Percentiles rank a stretch among this genome's conserved stretches.
Evolutionary conservation across 495 filamentous ascomycete genomes (phyloP).

Genomic region (Penicillium robsamsonii): DNA sequence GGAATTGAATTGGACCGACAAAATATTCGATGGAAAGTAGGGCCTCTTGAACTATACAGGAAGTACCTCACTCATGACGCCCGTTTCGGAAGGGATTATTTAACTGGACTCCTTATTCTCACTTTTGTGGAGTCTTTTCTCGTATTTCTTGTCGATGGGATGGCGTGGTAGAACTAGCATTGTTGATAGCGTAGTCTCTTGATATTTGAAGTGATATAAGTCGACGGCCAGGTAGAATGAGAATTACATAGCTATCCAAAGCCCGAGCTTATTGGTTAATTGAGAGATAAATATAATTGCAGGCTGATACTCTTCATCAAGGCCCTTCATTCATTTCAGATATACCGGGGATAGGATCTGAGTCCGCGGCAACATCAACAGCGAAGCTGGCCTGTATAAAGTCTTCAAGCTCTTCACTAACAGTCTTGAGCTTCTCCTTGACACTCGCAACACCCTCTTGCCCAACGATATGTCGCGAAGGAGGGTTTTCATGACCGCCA

Average conservation of each 20-base stretch:
- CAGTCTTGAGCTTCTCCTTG: slow-evolving; percentile 94
- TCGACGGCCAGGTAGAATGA: not conserved
- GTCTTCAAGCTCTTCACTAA: slow-evolving; percentile 93
- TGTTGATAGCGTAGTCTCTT: not conserved
- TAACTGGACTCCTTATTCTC: not conserved
- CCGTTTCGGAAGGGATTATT: not conserved
- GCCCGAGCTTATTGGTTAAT: not conserved
- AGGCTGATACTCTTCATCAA: not conserved
- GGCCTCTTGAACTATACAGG: not conserved
- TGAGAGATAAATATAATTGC: not conserved
- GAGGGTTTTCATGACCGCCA: slow-evolving; percentile 92
- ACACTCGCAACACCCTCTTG: slow-evolving; percentile 85
- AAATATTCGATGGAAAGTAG: not conserved
- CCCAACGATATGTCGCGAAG: slow-evolving; percentile 89
- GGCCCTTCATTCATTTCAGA: slow-evolving; percentile 20
- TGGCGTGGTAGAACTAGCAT: not conserved
- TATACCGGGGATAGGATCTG: slow-evolving; percentile 27
- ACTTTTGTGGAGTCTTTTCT: not conserved
- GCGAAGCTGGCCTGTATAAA: slow-evolving; percentile 87
- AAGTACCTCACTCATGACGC: not conserved
- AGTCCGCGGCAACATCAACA: slow-evolving; percentile 65
- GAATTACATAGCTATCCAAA: not conserved
- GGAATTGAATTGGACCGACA: too few species aligned
- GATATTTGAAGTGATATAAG: not conserved
- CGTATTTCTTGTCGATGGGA: not conserved